These are phyloP conservation scores for Lentinula aciculospora DNA, from an alignment of 768 basidiomycete species.

Conservation along the genomic window DNA sequence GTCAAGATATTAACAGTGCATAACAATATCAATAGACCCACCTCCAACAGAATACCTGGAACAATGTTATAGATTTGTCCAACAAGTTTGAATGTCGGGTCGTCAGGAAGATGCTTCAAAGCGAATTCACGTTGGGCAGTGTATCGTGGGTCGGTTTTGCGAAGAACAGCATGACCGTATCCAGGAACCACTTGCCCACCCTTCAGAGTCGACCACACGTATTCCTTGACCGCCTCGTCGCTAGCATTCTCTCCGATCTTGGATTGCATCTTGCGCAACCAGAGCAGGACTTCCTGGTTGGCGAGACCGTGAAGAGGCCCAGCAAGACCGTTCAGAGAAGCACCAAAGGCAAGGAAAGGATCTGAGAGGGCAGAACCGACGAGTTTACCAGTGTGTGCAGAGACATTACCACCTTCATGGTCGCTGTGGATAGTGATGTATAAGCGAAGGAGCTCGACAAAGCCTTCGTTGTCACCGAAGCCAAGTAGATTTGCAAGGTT, in stretches of 20 bases:
- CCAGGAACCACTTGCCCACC: conserved; percentile 92
- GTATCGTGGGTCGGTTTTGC: conserved; percentile 92
- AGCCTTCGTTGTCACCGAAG: conserved; percentile 80
- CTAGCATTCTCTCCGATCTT: conserved; percentile 81
- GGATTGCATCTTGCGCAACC: conserved; percentile 90
- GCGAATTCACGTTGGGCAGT: conserved; percentile 88
- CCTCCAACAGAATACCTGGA: conserved; percentile 84
- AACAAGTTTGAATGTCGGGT: conserved; percentile 93
- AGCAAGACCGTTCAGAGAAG: conserved; percentile 92
- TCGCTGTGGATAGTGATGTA: conserved; percentile 99
- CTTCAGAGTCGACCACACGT: conserved; percentile 94
- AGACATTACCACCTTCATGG: conserved; percentile 98
- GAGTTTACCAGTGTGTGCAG: conserved; percentile 89
- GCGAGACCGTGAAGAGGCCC: conserved; percentile 96
- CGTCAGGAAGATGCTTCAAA: conserved; percentile 74
- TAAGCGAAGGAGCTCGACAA: conserved; percentile 91
- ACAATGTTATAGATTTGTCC: conserved; percentile 85
- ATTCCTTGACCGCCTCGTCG: conserved; percentile 87
- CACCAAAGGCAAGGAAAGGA: conserved; percentile 92
- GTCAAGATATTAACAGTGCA: not conserved
- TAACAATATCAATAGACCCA: conserved; percentile 31
- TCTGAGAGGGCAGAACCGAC: conserved; percentile 96
- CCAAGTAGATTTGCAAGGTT: conserved; percentile 90
- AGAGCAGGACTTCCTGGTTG: conserved; percentile 95
- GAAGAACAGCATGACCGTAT: conserved; percentile 81